Conservation (phyloP, 2,329 filamentous ascomycete genomes). For the Biscogniauxia mediterranea region DNA sequence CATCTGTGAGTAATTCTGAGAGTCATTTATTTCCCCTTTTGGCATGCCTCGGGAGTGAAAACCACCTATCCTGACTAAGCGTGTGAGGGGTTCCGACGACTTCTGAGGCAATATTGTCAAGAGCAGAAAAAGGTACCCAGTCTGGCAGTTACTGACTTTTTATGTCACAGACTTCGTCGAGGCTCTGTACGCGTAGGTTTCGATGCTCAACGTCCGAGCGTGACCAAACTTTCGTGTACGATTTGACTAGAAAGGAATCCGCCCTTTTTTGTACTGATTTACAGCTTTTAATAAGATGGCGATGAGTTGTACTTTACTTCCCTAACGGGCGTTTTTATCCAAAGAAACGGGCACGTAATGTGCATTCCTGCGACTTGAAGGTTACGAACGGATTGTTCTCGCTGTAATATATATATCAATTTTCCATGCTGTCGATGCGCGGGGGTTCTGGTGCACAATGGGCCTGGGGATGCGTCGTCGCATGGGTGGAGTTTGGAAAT, state of each 20-base stretch:
- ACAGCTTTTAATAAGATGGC: slow-evolving; percentile 10
- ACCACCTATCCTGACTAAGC: too few relatives aligned
- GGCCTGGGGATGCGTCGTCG: slow-evolving; percentile 4
- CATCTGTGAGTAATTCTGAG: slow-evolving; percentile 51
- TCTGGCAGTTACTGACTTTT: too few relatives aligned
- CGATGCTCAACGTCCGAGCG: neutral
- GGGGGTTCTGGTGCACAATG: slow-evolving; percentile 6
- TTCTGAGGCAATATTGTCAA: too few relatives aligned
- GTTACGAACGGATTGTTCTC: neutral
- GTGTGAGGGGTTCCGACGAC: too few relatives aligned
- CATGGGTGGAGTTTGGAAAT: slow-evolving; percentile 24
- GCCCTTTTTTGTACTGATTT: slow-evolving; percentile 12
- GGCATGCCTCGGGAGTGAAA: too few relatives aligned
- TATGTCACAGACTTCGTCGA: slow-evolving; percentile 63
- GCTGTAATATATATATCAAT: slow-evolving; percentile 13
- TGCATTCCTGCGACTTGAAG: slow-evolving; percentile 3
- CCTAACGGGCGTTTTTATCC: neutral
- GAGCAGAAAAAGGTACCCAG: too few relatives aligned
- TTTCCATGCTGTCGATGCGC: slow-evolving; percentile 1
- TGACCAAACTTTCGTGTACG: neutral
- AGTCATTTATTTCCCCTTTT: too few relatives aligned
- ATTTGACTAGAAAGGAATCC: neutral
- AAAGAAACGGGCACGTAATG: slow-evolving; percentile 1
- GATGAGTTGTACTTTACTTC: slow-evolving; percentile 6
- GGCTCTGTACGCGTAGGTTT: slow-evolving; percentile 57